A percentile compares a stretch with the other conserved stretches of the same genome.
These are phyloP conservation scores for Pyrenophora seminiperda DNA, from an alignment of 2,329 filamentous ascomycete genomes.

Conservation along the genomic window DNA sequence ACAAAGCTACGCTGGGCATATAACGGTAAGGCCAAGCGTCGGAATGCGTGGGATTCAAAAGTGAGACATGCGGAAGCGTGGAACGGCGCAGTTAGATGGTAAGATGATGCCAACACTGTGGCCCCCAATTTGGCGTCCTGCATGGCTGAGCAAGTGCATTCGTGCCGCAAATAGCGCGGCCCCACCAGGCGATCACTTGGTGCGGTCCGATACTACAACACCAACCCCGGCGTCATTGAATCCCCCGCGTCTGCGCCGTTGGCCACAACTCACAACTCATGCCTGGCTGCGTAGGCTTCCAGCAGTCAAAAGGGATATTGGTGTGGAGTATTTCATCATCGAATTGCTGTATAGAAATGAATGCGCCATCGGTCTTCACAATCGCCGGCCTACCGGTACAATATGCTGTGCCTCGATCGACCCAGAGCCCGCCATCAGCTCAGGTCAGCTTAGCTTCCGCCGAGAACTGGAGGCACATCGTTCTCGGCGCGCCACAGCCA, in stretches of 20 bases:
- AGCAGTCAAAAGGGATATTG: not conserved
- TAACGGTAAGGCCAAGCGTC: not conserved
- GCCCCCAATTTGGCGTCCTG: constrained; percentile 3
- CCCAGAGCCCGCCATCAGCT: constrained; percentile 5
- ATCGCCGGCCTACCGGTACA: not conserved
- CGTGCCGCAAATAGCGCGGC: constrained; percentile 10
- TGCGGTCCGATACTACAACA: constrained; percentile 1
- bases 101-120: constrained; percentile 2
- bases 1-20: not conserved
- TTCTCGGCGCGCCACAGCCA: constrained; percentile 17
- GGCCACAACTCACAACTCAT: not conserved
- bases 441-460: constrained; percentile 16
- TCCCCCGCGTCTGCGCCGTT: not conserved
- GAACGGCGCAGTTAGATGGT: constrained; percentile 2
- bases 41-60: not conserved
- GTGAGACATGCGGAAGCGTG: not conserved
- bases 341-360: not conserved
- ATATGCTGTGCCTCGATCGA: not conserved
- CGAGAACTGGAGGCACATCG: constrained; percentile 7
- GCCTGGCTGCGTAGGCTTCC: not conserved
- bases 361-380: not conserved
- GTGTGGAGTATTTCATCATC: no score
- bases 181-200: not conserved
- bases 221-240: constrained; percentile 3
- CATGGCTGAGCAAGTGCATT: constrained; percentile 7